Percentiles rank a stretch among this genome's conserved stretches.
phyloP scores from a whole-genome alignment of 208 protist species.

The Trypanosoma melophagium region DNA sequence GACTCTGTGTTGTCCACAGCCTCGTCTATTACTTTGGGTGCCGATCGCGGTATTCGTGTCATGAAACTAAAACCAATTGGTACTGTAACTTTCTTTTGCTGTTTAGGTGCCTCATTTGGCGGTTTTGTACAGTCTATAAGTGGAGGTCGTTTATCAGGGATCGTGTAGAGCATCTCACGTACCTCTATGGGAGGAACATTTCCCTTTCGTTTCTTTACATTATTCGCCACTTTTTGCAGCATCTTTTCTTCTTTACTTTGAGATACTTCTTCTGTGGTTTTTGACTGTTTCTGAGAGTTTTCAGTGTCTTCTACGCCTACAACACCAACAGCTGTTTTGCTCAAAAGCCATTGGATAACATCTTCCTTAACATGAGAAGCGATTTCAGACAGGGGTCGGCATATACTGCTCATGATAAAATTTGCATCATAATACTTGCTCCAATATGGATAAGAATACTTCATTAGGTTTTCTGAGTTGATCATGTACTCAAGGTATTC shows the following conservation, averaged over 20 bases:
- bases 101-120: not conserved
- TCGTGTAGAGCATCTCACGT: constrained; percentile 70
- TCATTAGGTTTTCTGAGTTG: constrained; percentile 28
- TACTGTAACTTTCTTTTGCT: constrained; percentile 12
- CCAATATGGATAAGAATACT: constrained; percentile 49
- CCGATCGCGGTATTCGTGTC: not conserved
- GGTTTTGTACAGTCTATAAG: constrained; percentile 31
- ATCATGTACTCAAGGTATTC: constrained; percentile 72
- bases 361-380: constrained; percentile 28
- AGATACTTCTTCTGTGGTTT: not conserved
- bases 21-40: constrained; percentile 17
- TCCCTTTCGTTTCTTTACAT: not conserved
- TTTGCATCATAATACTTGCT: constrained; percentile 47
- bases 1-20: constrained; percentile 5
- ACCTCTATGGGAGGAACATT: constrained; percentile 64
- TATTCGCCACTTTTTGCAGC: constrained; percentile 9
- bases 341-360: constrained; percentile 36
- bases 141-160: constrained; percentile 58
- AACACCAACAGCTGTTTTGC: constrained; percentile 26
- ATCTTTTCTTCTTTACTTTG: not conserved
- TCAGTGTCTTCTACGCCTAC: constrained; percentile 10
- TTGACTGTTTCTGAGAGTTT: not conserved
- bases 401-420: constrained; percentile 48
- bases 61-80: constrained; percentile 37
- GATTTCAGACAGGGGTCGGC: constrained; percentile 31